These are phyloP conservation scores for Russula vinacea DNA, from an alignment of 768 basidiomycete species.

Conservation along the genomic window DNA sequence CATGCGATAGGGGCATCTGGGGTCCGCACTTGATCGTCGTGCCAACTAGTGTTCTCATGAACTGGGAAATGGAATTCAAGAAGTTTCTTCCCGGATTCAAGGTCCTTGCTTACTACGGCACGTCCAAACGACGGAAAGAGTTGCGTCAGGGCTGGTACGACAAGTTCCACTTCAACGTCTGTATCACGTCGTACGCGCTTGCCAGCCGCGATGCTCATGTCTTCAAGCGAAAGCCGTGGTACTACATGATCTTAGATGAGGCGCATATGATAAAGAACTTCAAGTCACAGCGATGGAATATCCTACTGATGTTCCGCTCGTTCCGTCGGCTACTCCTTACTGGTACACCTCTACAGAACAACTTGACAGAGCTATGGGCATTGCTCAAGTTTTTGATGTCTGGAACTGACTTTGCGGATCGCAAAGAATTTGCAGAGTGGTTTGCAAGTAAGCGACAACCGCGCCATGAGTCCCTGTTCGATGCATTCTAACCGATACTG, in stretches of 20 bases:
- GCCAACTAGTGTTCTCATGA: constrained; percentile 89
- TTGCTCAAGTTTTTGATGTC: constrained; percentile 93
- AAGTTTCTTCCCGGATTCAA: constrained; percentile 90
- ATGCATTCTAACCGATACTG: constrained; percentile 16
- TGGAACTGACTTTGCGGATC: constrained; percentile 81
- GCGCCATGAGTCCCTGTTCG: neutral
- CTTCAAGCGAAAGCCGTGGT: constrained; percentile 91
- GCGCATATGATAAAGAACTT: constrained; percentile 99
- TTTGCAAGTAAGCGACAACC: constrained; percentile 75
- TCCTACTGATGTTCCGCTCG: constrained; percentile 81
- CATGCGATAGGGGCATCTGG: constrained; percentile 87
- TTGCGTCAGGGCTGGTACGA: constrained; percentile 89
- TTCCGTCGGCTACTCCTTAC: constrained; percentile 87
- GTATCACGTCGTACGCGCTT: constrained; percentile 90
- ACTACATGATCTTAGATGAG: constrained; percentile 94
- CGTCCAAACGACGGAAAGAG: constrained; percentile 83
- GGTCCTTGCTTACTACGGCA: constrained; percentile 87
- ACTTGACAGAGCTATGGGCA: constrained; percentile 93
- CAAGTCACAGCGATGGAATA: constrained; percentile 91
- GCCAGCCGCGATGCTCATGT: constrained; percentile 89
- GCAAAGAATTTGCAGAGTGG: constrained; percentile 94
- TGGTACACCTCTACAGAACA: constrained; percentile 95
- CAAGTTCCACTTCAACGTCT: constrained; percentile 87
- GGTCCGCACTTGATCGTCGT: constrained; percentile 90
- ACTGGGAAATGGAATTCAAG: constrained; percentile 98